Evolutionary conservation across 2,329 filamentous ascomycete species (phyloP).

Genomic region (Dactylellina leptospora): DNA sequence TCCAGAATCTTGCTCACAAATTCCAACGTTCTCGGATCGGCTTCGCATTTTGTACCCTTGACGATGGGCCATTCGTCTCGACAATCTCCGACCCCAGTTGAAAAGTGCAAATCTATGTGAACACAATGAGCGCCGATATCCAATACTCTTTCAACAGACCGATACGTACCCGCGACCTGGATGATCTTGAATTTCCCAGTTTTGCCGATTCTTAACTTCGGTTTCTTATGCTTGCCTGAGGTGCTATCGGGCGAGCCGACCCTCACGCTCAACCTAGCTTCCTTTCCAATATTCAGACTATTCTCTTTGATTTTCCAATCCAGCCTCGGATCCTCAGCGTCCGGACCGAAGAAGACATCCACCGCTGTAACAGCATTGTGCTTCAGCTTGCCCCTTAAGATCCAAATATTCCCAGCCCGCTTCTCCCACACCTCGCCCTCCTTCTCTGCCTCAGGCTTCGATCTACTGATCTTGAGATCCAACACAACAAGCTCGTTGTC

Average conservation of each 20-base stretch:
- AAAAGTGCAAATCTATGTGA: slow-evolving; percentile 78
- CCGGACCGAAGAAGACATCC: slow-evolving; percentile 87
- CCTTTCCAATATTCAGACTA: slow-evolving; percentile 51
- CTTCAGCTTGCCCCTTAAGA: slow-evolving; percentile 72
- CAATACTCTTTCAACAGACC: neutral
- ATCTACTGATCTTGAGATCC: slow-evolving; percentile 77
- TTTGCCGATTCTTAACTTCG: slow-evolving; percentile 78
- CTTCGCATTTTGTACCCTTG: slow-evolving; percentile 74
- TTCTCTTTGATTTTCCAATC: slow-evolving; percentile 80
- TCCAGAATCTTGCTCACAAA: slow-evolving; percentile 86
- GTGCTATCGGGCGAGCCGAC: slow-evolving; percentile 69
- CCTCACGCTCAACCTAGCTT: slow-evolving; percentile 73
- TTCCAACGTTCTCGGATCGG: slow-evolving; percentile 88
- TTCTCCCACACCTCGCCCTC: slow-evolving; percentile 76
- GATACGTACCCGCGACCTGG: slow-evolving; percentile 72
- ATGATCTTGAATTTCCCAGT: slow-evolving; percentile 97
- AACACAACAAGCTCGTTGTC: slow-evolving; percentile 78
- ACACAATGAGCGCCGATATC: neutral
- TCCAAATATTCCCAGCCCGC: slow-evolving; percentile 79
- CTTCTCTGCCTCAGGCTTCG: slow-evolving; percentile 70
- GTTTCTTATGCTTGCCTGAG: slow-evolving; percentile 69
- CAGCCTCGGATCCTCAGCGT: slow-evolving; percentile 86
- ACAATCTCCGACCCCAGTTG: slow-evolving; percentile 85
- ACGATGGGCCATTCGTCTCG: slow-evolving; percentile 78
- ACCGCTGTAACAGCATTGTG: slow-evolving; percentile 75